Conservation (phyloP, 768 basidiomycete genomes). For the Gymnopilus junonius region DNA sequence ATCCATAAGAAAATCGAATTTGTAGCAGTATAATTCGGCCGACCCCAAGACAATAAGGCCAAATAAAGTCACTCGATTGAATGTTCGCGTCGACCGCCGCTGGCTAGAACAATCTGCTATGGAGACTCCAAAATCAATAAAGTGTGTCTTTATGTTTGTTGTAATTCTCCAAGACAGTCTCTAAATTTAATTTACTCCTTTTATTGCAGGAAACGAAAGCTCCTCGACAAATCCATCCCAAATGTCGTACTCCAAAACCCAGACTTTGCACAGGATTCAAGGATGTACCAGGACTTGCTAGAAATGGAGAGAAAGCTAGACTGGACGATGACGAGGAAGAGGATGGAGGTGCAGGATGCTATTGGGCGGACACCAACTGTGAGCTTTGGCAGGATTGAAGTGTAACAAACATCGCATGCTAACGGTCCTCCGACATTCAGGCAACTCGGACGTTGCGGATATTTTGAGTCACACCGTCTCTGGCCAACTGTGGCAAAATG, state of each 20-base stretch:
- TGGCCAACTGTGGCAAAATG: constrained; percentile 81
- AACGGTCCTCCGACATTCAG: constrained; percentile 28
- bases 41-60: neutral
- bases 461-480: constrained; percentile 90
- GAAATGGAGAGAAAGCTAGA: constrained; percentile 92
- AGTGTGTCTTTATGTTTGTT: constrained; percentile 12
- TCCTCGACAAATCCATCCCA: constrained; percentile 80
- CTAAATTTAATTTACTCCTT: neutral
- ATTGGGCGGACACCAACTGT: constrained; percentile 75
- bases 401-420: neutral
- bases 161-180: neutral
- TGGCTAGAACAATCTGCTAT: constrained; percentile 6
- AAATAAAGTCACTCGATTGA: neutral
- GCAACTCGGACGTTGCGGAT: constrained; percentile 82
- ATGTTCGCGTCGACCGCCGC: neutral
- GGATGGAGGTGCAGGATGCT: constrained; percentile 91
- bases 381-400: constrained; percentile 16
- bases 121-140: constrained; percentile 23
- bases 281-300: constrained; percentile 84
- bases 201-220: constrained; percentile 66
- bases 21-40: neutral
- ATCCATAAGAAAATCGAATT: neutral
- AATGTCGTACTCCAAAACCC: constrained; percentile 75
- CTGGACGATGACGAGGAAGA: constrained; percentile 93
- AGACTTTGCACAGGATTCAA: constrained; percentile 79